Evolutionary conservation across 345 rosid species (phyloP).

Genomic region (Camelina sativa): DNA sequence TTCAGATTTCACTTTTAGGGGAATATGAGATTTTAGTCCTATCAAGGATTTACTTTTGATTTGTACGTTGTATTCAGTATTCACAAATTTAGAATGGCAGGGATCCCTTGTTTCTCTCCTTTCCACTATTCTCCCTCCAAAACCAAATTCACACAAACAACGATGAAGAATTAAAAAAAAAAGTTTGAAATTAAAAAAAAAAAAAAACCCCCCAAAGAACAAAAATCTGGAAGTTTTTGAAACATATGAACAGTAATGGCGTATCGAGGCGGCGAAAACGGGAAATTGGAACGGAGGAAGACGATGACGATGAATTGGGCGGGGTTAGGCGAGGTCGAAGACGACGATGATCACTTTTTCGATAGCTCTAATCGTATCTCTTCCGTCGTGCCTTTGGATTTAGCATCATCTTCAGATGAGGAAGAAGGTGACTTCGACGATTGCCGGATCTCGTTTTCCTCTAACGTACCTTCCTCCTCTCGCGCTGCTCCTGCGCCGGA

Average conservation of each 20-base stretch:
- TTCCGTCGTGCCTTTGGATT: slow-evolving; percentile 52
- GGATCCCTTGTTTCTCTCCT: slow-evolving; percentile 43
- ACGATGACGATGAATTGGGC: slow-evolving; percentile 83
- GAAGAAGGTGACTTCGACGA: slow-evolving; percentile 76
- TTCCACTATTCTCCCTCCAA: slow-evolving; percentile 44
- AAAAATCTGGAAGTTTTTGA: slow-evolving; percentile 3
- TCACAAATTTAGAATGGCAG: slow-evolving; percentile 14
- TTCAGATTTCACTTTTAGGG: too few species aligned
- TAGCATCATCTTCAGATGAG: slow-evolving; percentile 70
- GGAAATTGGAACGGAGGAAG: slow-evolving; percentile 55
- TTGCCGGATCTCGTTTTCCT: slow-evolving; percentile 67
- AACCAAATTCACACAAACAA: slow-evolving; percentile 24
- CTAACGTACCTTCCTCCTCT: slow-evolving; percentile 48
- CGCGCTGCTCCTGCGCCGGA: slow-evolving; percentile 36
- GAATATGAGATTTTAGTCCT: too few species aligned
- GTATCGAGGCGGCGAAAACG: slow-evolving; percentile 19
- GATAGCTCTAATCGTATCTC: slow-evolving; percentile 66
- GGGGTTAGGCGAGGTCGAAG: slow-evolving; percentile 66
- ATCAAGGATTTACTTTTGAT: slow-evolving; percentile 1
- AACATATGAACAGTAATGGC: slow-evolving; percentile 39
- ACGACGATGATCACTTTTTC: slow-evolving; percentile 69
- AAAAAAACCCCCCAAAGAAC: not conserved
- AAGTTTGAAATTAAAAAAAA: not conserved
- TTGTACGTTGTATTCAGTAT: slow-evolving; percentile 2
- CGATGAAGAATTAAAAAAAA: not conserved